Base-by-base conservation (phyloP, 768 basidiomycete species). In the Dendrothele bispora region DNA sequence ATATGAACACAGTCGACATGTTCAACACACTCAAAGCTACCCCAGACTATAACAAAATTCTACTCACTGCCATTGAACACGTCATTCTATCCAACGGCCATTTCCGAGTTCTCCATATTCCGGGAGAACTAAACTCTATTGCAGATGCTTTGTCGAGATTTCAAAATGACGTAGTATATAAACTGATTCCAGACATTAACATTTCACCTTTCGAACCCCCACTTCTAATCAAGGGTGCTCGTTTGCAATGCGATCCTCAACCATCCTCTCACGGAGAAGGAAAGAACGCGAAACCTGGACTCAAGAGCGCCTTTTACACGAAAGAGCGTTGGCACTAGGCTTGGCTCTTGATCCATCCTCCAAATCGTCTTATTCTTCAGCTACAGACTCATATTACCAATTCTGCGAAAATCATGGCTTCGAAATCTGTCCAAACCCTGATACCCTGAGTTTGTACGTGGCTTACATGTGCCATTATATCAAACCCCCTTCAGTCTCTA, bases 281-380 rank as follows among this genome's bases (percentile, higher is more conserved):
- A n/a, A n/a, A n/a, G n/a, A n/a, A n/a, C 42, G 66, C 36, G 48
- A 43, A 25, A 56, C 67, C 25, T 76, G 75, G 74, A 49, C 68
- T 0, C 18, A 37, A 0, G 65, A 74, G 26, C 53, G 55, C 7
- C 59, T 75, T 2, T 8, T 61, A 0, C 64, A 55, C 39, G 62
- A 65, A 43, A 53, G 57, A 0, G 48, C 62, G 0, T 35, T 63
- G 2, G 58, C 59, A 3, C 46, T 71, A 0, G 62, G 63, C 0
- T 20, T 53, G 3, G 37, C 62, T 0, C 52, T 70, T 21, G 60
- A 60, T 20, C 17, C 18, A 0, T 41, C 44, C 11, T 64, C 64
- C 0, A 11, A 39, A 8, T 18, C 28, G 0, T 51, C 56, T 2
- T 71, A 73, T 39, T 43, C 54, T 0, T 73, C 68, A 0, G 60